Evolutionary conservation across 345 rosid genomes (phyloP), one percentile per base, ranked within the genome.

Genomic region (Camelina neglecta): DNA sequence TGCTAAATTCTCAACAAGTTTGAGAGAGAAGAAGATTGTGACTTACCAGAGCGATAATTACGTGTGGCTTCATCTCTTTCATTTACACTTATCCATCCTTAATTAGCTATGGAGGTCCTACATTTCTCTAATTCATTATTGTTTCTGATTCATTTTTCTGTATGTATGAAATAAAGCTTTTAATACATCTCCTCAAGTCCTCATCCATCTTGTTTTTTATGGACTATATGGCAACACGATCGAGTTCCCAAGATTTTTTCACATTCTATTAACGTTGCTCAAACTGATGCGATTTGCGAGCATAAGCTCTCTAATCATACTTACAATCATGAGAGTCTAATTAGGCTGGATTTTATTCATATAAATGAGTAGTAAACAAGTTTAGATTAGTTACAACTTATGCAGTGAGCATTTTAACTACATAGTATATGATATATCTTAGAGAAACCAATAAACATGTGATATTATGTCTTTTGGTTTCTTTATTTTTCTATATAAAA

Each of bases 371-470:
- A 7, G 8, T 29, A 71, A 15, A 56, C 67, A 77, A 64, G 1
- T 71, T 41, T 10, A 65, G 72, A 77, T 65, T 65, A 71, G 81
- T 77, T 71, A 71, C 76, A 77, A 71, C 63, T 77, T 71, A 77
- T 58, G 67, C 36, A 29, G 56, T 71, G 72, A 71, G 29, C 50
- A 56, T 77, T 73, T 48, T 71, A 55, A 21, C 44, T 65, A 65
- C 48, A 71, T 62, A 21, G 23, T 21, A 33, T 33, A 33, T 33
- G 7, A 38, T 36, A 69, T 47, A 69, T 70, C 26, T 65, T 57
- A 71, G 55, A 71, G 72, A 56, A 64, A 69, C 53, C 26, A 64
- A 77, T 38, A 21, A 31, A 56, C 16, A 63, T 33, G 20, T 70
- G 47, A 70, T 57, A 65, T 49, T 39, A 70, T 57, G 63, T 71